Evolutionary conservation across 2,329 filamentous ascomycete genomes (phyloP).

Genomic region (Botrytis medusae): DNA sequence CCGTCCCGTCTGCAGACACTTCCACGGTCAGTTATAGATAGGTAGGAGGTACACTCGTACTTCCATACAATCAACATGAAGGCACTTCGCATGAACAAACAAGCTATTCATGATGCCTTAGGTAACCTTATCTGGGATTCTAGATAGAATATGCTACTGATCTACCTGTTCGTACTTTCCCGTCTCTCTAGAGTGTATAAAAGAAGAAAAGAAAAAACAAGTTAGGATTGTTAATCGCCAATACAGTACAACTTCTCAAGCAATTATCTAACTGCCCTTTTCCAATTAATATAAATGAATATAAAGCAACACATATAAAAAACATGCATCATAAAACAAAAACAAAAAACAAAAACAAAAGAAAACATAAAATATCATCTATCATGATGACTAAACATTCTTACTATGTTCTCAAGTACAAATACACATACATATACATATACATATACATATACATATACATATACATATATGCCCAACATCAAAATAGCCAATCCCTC

Average conservation of each 20-base stretch:
- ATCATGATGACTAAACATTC: fast-evolving
- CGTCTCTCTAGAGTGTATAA: too few relatives aligned
- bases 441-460: too few relatives aligned
- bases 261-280: neutral
- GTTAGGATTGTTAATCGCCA: neutral
- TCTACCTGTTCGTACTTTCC: neutral
- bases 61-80: neutral
- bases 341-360: too few relatives aligned
- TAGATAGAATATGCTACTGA: neutral
- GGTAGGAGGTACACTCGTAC: neutral
- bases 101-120: neutral
- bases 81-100: neutral
- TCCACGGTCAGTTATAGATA: too few relatives aligned
- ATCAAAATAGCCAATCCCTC: neutral
- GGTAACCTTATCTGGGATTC: neutral
- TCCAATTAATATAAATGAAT: neutral
- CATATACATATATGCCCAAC: neutral
- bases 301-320: neutral
- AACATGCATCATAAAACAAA: neutral
- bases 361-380: neutral
- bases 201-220: neutral
- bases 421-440: neutral
- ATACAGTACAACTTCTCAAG: too few relatives aligned
- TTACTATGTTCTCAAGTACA: too few relatives aligned
- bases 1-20: neutral